Evolutionary conservation across 495 filamentous ascomycete species (phyloP).

Genomic region (Penicillium cinerascens): DNA sequence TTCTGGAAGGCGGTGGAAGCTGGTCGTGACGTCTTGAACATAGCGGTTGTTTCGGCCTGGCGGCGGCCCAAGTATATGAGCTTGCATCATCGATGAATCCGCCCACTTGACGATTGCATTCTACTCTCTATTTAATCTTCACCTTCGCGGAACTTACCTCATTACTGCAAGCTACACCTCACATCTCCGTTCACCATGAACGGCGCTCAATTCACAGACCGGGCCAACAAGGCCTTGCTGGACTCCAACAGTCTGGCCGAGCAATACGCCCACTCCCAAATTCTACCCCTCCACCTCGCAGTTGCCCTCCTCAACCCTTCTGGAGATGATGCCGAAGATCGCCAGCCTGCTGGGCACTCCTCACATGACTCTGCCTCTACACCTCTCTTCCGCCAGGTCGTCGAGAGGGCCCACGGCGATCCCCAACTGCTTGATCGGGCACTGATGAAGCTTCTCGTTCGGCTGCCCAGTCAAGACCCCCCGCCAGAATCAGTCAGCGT

Average conservation of each 20-base stretch:
- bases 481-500: slow-evolving; percentile 83
- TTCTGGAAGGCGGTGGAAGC: slow-evolving; percentile 47
- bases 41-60: slow-evolving; percentile 20
- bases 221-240: slow-evolving; percentile 79
- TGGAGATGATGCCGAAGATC: slow-evolving; percentile 72
- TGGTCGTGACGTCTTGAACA: slow-evolving; percentile 31
- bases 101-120: background rate
- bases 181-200: slow-evolving; percentile 34
- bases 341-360: slow-evolving; percentile 58
- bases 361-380: slow-evolving; percentile 53
- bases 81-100: slow-evolving; percentile 8
- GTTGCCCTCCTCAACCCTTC: slow-evolving; percentile 83
- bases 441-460: slow-evolving; percentile 86
- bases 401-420: slow-evolving; percentile 92
- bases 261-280: slow-evolving; percentile 85
- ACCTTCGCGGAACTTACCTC: background rate
- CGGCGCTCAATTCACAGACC: slow-evolving; percentile 76
- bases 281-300: slow-evolving; percentile 83
- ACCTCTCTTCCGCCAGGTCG: slow-evolving; percentile 86
- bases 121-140: background rate
- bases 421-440: slow-evolving; percentile 80
- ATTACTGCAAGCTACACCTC: slow-evolving; percentile 5
- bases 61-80: slow-evolving; percentile 26
- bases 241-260: slow-evolving; percentile 81
- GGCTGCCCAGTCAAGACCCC: slow-evolving; percentile 88